Base-by-base conservation (phyloP, 805 yeast genomes). In the Saccharomyces eubayanus region DNA sequence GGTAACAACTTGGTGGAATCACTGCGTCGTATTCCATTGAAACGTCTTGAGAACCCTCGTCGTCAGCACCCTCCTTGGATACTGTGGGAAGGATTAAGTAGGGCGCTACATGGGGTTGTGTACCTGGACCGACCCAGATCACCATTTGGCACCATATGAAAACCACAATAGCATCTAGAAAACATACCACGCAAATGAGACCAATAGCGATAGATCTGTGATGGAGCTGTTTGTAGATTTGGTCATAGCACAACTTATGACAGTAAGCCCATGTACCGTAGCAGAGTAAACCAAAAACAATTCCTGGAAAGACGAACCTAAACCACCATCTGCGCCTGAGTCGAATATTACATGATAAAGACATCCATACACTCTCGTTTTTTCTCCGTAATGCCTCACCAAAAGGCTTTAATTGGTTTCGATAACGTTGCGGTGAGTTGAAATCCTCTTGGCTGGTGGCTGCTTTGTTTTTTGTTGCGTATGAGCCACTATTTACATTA, bases 1-100 rank as follows among this genome's bases (percentile, higher is more conserved):
- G 64, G 64, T 89, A 91, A 27, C 76, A 71, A 1, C 68, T 74
- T 0, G 95, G 94, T 1, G 83, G 76, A 0, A 66, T 63, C 2
- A 71, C 66, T 9, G 72, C 63, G 28, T 57, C 59, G 27, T 58
- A 56, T n/a, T 31, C 43, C 21, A 16, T 21, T 16, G 43, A 16
- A 20, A 30, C 28, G 3, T 48, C 20, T 24, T 36, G 40, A 24
- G 53, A 46, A 14, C 46, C 31, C n/a, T 29, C 50, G 9, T 31
- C 45, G 28, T 50, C 52, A n/a, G 16, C n/a, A 28, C 16, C 45
- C 14, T 29, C 21, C 6, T 43, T 28, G 12, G 5, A 30, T 28
- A 49, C 55, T 16, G 30, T 57, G 36, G 58, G 51, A 14, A 59
- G 11, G 4, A 64, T 51, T 51, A 54, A 53, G 45, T 57, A 64